A percentile compares a stretch with the other conserved stretches of the same genome.
Conservation (phyloP, 2,329 filamentous ascomycete species). For the Geosmithia morbida region DNA sequence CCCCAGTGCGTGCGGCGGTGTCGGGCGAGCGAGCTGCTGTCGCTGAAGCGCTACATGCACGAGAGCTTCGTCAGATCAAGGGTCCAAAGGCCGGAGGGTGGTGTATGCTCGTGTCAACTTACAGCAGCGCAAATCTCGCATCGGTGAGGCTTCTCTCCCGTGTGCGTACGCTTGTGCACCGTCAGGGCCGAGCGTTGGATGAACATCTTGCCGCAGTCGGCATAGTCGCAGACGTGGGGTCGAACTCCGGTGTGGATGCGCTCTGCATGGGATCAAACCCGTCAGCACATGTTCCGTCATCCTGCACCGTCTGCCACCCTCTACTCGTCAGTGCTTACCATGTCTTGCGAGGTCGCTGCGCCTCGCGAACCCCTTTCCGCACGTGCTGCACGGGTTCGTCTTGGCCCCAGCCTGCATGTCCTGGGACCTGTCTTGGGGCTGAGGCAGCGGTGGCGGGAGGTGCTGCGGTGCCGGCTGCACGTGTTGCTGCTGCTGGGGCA, state of each 20-base stretch:
- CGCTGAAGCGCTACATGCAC: slow-evolving; percentile 48
- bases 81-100: not conserved
- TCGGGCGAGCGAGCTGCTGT: slow-evolving; percentile 84
- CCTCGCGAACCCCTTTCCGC: slow-evolving; percentile 81
- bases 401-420: slow-evolving; percentile 28
- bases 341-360: slow-evolving; percentile 89
- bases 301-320: not conserved
- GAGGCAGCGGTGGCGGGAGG: slow-evolving; percentile 14
- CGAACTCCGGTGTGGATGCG: slow-evolving; percentile 87
- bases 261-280: slow-evolving; percentile 38
- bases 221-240: slow-evolving; percentile 84
- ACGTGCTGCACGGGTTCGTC: slow-evolving; percentile 80
- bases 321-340: slow-evolving; percentile 43
- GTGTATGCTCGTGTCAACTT: slow-evolving; percentile 1
- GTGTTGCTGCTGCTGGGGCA: slow-evolving; percentile 21
- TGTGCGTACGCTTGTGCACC: slow-evolving; percentile 89
- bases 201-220: slow-evolving; percentile 85
- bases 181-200: slow-evolving; percentile 94
- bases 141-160: slow-evolving; percentile 96
- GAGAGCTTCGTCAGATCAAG: not conserved
- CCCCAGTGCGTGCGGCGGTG: slow-evolving; percentile 93
- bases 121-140: slow-evolving; percentile 96
- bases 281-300: not conserved
- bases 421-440: slow-evolving; percentile 9
- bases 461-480: slow-evolving; percentile 11